Evolutionary conservation across 2,329 filamentous ascomycete genomes (phyloP), one percentile per base, ranked within the genome.

Genomic region (Trichoderma citrinoviride): DNA sequence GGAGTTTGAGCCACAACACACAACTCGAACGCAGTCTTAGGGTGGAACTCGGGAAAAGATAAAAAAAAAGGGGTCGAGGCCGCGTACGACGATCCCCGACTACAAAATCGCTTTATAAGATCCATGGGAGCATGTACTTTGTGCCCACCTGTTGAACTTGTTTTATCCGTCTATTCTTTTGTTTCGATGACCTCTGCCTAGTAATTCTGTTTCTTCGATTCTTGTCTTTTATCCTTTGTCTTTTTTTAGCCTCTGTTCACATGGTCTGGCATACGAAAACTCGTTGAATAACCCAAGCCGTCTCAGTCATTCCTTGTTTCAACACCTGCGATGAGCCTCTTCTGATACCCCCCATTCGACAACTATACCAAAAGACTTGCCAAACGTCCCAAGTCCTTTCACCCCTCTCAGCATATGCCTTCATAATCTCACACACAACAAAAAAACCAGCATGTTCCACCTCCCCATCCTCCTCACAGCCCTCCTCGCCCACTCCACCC

Each of bases 21-120:
- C 10, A 37, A 8, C 33, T 37, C 14, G 41, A 1, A 58, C n/a
- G 43, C 19, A 47, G 33, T 37, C 33, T 8, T n/a, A n/a, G 7
- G 37, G 55, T 58, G 55, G 55, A 21, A 21, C 47, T 37, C 43
- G 17, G 33, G 7, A 29, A 37, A 3, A 3, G 19, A 40, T 40
- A 54, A 46, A 40, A 54, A 54, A 46, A 58, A 58, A 58, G 55
- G 55, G 55, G 55, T 33, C n/a, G 15, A 5, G 55, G 55, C 55
- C 41, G 43, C 55, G 41, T 47, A 58, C 37, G 55, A 58, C 27
- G 55, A 47, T 37, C 15, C 23, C 41, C 19, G 43, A 58, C 19
- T 2, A 37, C 12, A 58, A 23, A 15, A 7, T 3, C 1, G 46
- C 25, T 58, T 37, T 23, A 58, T n/a, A 15, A 47, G 12, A 23